Percentiles rank a stretch among this genome's conserved stretches.
Evolutionary conservation across 192 early-diverging fungal genomes (phyloP).

Genomic region (Phlyctochytrium planicorne): DNA sequence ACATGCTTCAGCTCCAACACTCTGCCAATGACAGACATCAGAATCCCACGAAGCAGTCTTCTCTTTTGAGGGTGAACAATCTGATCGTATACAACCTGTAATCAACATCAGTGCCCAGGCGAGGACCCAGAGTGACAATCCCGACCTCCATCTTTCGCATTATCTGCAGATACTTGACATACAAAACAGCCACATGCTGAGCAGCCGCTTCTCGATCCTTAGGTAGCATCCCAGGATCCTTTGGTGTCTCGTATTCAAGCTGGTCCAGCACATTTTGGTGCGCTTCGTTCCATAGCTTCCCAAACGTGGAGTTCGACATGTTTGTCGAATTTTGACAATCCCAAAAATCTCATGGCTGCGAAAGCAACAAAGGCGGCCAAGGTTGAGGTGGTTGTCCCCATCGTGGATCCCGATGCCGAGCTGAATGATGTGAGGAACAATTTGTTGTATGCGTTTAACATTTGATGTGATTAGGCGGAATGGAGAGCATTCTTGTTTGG

Average conservation of each 20-base stretch:
- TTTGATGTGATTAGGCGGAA: no score
- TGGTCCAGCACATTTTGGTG: constrained; percentile 46
- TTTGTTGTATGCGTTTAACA: no score
- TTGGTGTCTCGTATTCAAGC: constrained; percentile 54
- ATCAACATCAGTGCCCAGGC: constrained; percentile 9
- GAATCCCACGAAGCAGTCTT: constrained; percentile 48
- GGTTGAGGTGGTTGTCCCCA: no score
- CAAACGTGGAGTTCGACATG: constrained; percentile 30
- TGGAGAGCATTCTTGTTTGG: neutral
- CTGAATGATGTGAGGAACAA: no score
- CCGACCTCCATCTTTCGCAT: constrained; percentile 54
- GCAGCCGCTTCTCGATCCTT: constrained; percentile 55
- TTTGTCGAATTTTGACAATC: no score
- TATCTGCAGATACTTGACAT: constrained; percentile 58
- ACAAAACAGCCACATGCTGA: constrained; percentile 55
- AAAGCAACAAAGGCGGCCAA: no score
- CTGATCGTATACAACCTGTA: constrained; percentile 56
- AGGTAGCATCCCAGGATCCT: constrained; percentile 44
- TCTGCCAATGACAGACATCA: constrained; percentile 51
- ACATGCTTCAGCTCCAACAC: constrained; percentile 59
- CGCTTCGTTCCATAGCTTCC: constrained; percentile 44
- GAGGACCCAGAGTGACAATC: neutral
- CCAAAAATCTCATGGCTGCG: no score
- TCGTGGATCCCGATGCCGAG: no score
- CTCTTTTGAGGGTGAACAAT: constrained; percentile 64